Evolutionary conservation across 139 green algal species (phyloP), one percentile per base, ranked within the genome.

Genomic region (Micractinium conductrix): DNA sequence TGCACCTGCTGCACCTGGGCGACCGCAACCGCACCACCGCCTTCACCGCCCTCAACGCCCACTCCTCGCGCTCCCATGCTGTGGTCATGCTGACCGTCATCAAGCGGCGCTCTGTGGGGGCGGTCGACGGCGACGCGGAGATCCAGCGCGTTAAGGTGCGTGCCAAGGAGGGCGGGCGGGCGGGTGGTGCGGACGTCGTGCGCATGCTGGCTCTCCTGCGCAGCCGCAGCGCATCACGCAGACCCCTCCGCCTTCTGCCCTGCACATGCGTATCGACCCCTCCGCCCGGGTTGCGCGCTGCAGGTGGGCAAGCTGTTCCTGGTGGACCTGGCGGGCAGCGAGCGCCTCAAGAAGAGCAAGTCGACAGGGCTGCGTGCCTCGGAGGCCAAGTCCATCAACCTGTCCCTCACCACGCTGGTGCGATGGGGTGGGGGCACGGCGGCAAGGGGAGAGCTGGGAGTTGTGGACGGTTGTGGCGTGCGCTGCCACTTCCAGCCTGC

Each of bases 301-400:
- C 86, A 90, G 62, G 90, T 97, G 55, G 96, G 95, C 75, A 98
- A 98, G 92, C 94, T 99, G 38, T 95, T 96, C 87, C 86, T 99
- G 80, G 97, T 99, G 75, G 97, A 99, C 89, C 87, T 99, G 67
- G 97, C 97, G 16, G 97, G 97, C 69, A 96, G 90, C 73, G 97
- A 99, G 92, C 85, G 97, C 24, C 94, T 97, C 83, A 95, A 93
- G 78, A 98, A 98, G 87, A 96, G 89, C 24, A 92, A 91, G 30
- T 91, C 89, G 38, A 95, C 93, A 75, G 93, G 92, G 7, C 81
- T 93, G 73, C 78, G 93, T 1, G 93, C 93, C 43, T 90, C 44
- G 16, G 94, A 97, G 84, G 94, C 94, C 19, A 92, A 88, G 55
- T 88, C 82, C 84, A 97, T 97, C 85, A 97, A 97, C 90, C 85